These are phyloP conservation scores for Pistacia integerrima DNA, from an alignment of 345 rosid genomes.

Conservation along the genomic window DNA sequence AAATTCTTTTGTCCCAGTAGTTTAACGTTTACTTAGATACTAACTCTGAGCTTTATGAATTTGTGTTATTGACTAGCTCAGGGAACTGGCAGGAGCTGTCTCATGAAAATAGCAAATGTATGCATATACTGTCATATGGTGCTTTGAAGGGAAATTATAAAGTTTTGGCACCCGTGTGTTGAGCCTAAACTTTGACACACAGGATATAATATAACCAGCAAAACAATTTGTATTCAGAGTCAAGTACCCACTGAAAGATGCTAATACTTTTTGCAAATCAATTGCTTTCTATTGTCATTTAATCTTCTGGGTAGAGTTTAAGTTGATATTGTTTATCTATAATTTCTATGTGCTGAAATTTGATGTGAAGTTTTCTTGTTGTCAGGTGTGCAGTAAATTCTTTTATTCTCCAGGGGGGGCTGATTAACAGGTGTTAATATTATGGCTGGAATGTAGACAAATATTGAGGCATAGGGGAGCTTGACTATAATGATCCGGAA, in stretches of 20 bases:
- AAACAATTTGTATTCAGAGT: no score
- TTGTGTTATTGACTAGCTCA: neutral
- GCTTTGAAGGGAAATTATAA: neutral
- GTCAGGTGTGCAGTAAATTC: conserved; percentile 53
- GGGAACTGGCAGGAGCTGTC: neutral
- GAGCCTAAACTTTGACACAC: neutral
- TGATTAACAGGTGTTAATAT: conserved; percentile 38
- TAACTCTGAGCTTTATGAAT: neutral
- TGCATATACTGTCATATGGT: neutral
- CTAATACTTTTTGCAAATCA: neutral
- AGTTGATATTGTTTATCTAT: neutral
- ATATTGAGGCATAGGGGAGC: conserved; percentile 18
- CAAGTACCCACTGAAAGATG: neutral
- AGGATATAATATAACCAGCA: neutral
- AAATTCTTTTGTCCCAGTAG: conserved; percentile 7
- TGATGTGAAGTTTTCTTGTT: neutral
- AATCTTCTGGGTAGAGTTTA: neutral
- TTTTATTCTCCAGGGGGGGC: conserved; percentile 38
- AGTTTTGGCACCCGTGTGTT: neutral
- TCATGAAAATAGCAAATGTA: neutral
- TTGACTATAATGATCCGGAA: conserved; percentile 27
- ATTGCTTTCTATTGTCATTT: neutral
- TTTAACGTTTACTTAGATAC: neutral
- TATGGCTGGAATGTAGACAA: conserved; percentile 34
- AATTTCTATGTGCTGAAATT: neutral